Percentiles rank a stretch among this genome's conserved stretches.
phyloP scores from a whole-genome alignment of 2,329 filamentous ascomycete species.

The Aspergillus aculeatinus region DNA sequence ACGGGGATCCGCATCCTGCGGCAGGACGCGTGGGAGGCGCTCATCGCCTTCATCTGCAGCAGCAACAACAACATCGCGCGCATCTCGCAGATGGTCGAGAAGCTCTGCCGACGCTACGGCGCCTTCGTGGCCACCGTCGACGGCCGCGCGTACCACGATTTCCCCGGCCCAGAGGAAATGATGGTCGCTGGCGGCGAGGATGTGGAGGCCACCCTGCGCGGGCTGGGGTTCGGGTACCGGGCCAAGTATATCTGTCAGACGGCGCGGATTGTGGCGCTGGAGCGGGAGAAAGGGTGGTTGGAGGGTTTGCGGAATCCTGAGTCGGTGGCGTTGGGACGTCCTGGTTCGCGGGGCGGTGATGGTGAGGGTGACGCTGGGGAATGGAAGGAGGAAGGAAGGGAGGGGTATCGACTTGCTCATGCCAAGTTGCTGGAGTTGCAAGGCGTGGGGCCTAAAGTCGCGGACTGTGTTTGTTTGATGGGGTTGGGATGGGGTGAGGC shows the following conservation, averaged over 20 bases:
- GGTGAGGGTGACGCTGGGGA: conserved; percentile 47
- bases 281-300: conserved; percentile 73
- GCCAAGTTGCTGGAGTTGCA: conserved; percentile 74
- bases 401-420: conserved; percentile 77
- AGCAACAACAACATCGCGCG: conserved; percentile 97
- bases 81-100: conserved; percentile 96
- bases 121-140: conserved; percentile 69
- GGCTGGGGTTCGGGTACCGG: conserved; percentile 89
- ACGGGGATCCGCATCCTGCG: conserved; percentile 87
- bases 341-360: conserved; percentile 35
- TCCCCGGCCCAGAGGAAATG: conserved; percentile 73
- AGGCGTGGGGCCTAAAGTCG: conserved; percentile 93
- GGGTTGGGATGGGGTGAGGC: conserved; percentile 93
- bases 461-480: conserved; percentile 96
- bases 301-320: conserved; percentile 75
- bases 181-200: conserved; percentile 56
- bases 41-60: conserved; percentile 95
- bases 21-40: conserved; percentile 93
- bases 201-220: conserved; percentile 78
- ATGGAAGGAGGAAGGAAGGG: conserved; percentile 52
- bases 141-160: conserved; percentile 77
- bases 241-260: conserved; percentile 91
- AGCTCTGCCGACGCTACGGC: conserved; percentile 84
- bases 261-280: conserved; percentile 68
- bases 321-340: conserved; percentile 57